Evolutionary conservation across 1,139 yeast genomes (phyloP).

Genomic region (Candida sp.): DNA sequence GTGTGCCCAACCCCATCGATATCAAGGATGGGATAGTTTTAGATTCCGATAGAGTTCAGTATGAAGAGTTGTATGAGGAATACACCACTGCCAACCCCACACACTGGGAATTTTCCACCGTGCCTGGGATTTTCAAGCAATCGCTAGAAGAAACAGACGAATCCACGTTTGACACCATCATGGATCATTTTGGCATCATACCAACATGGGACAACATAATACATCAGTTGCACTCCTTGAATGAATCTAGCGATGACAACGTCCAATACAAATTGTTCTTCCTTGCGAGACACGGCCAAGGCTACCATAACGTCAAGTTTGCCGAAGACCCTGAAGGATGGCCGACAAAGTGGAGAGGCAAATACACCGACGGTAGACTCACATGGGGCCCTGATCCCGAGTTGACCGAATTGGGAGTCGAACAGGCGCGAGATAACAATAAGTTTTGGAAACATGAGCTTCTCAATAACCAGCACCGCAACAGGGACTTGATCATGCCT

Average conservation of each 20-base stretch:
- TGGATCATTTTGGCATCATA: constrained; percentile 52
- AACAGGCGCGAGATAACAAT: constrained; percentile 50
- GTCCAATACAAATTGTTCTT: constrained; percentile 60
- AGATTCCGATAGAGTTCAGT: background rate
- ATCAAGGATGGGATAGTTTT: background rate
- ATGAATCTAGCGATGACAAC: constrained; percentile 32
- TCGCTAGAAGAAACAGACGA: constrained; percentile 53
- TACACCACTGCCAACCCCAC: background rate
- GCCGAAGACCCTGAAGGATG: constrained; percentile 57
- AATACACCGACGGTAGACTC: constrained; percentile 57
- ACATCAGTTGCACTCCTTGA: constrained; percentile 38
- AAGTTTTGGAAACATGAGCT: constrained; percentile 52
- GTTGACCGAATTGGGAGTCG: constrained; percentile 60
- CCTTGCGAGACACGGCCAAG: constrained; percentile 82
- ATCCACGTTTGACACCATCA: constrained; percentile 48
- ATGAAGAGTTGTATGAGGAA: background rate
- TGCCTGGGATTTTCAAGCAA: constrained; percentile 60
- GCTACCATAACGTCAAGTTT: constrained; percentile 69
- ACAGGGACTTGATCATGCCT: constrained; percentile 60
- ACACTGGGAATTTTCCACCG: constrained; percentile 52
- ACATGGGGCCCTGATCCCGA: constrained; percentile 73
- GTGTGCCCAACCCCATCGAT: background rate
- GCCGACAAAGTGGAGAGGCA: constrained; percentile 61
- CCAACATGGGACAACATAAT: constrained; percentile 51
- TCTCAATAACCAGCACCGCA: constrained; percentile 12